Base-by-base conservation (phyloP, 345 rosid genomes). In the Eucalyptus erythrocorys region DNA sequence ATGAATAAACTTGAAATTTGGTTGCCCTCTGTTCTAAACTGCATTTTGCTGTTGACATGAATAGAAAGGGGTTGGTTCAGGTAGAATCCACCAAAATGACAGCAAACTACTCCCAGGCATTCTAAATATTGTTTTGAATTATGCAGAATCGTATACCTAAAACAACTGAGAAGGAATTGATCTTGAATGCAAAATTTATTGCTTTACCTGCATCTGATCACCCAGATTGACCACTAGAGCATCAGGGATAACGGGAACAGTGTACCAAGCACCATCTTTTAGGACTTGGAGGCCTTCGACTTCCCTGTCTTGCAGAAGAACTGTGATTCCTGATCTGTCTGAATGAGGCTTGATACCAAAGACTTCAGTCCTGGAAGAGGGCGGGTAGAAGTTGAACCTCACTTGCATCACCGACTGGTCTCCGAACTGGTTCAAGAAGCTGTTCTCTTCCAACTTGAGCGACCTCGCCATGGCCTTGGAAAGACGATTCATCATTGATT, bases 351-450 rank as follows among this genome's bases (percentile, higher is more conserved):
- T 94, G 30, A 94, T 87, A 5, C 95, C 97, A 14, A 91, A 90
- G 88, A 95, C 93, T 81, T 93, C 93, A n/a, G 95, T 94, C 87
- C 53, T 87, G 13, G 91, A 88, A 87, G 94, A 92, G 6, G 94
- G 94, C 24, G 95, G 96, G 85, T 94, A 95, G 91, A 93, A 91
- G 91, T 94, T 95, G 90, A 93, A 92, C 86, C 96, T 89, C 10
- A 90, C 92, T 85, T 88, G 89, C 93, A 93, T 87, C 13, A 89
- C 61, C 16, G 90, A 79, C 40, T 22, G 64, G n/a, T n/a, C n/a
- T n/a, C 57, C 26, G 22, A 89, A 93, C 89, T 92, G 93, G 12
- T 90, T 86, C 32, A 86, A 84, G 91, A 93, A 95, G 89, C 93
- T 90, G 48, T 89, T 87, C 87, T 95, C 92, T 71, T 92, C 94